phyloP scores from a whole-genome alignment of 1,284 basidiomycete genomes.

The Tylopilus sp. region DNA sequence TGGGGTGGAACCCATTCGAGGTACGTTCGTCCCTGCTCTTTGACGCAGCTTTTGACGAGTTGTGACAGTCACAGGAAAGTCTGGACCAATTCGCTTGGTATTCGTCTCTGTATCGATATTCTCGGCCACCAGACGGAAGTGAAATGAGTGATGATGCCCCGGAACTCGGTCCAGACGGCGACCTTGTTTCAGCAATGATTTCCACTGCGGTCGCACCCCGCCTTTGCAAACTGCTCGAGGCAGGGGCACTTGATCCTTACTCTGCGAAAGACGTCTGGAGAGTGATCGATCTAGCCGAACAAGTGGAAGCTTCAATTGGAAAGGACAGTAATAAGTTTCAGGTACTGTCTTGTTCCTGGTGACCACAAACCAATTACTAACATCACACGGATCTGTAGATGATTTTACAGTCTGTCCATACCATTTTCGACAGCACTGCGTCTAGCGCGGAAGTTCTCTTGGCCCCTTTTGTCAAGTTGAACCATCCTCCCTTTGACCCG shows the following conservation, averaged over 20 bases:
- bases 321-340: slow-evolving; percentile 64
- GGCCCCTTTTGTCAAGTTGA: slow-evolving; percentile 38
- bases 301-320: slow-evolving; percentile 77
- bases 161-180: slow-evolving; percentile 76
- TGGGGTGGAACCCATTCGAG: slow-evolving; percentile 85
- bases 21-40: slow-evolving; percentile 40
- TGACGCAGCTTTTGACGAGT: slow-evolving; percentile 6
- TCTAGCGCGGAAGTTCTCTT: slow-evolving; percentile 45
- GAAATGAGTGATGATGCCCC: slow-evolving; percentile 47
- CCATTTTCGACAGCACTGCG: slow-evolving; percentile 57
- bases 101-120: slow-evolving; percentile 72
- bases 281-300: slow-evolving; percentile 73
- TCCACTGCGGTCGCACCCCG: slow-evolving; percentile 79
- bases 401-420: slow-evolving; percentile 61
- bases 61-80: slow-evolving; percentile 45
- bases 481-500: slow-evolving; percentile 66
- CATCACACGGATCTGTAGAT: slow-evolving; percentile 39
- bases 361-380: slow-evolving; percentile 12
- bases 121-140: slow-evolving; percentile 50
- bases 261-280: slow-evolving; percentile 64
- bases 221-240: slow-evolving; percentile 65
- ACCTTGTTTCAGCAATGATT: slow-evolving; percentile 86
- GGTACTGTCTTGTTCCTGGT: slow-evolving; percentile 39
- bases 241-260: slow-evolving; percentile 79
- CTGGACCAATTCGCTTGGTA: slow-evolving; percentile 87